Evolutionary conservation across 225 moss, liverwort and hornwort species (phyloP), one percentile per base, ranked within the genome.

Genomic region (Thuidium tamariscinum): DNA sequence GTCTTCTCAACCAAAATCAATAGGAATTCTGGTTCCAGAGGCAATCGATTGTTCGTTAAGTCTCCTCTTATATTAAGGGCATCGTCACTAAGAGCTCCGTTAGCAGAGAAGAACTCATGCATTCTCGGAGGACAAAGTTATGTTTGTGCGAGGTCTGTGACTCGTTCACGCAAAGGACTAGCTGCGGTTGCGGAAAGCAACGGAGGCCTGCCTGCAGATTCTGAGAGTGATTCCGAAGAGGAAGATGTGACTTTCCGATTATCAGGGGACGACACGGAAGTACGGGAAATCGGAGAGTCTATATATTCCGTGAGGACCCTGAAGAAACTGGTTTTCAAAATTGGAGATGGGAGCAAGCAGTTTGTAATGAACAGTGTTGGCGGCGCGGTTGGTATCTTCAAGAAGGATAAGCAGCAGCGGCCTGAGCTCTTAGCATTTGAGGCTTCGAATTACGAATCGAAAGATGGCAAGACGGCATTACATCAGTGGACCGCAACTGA

Each of bases 401-500:
- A 83, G 85, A 83, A 88, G 85, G 85, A 91, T 16, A 84, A 89
- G 84, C 55, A 90, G 85, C 7, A 80, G 59, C 77, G 19, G 65
- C 87, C 90, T 51, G 92, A 90, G 85, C 82, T 93, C 14, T 18
- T 91, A 72, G 85, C 91, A 46, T 92, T 93, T 57, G 89, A 88
- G 56, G 82, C 93, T 21, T 89, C 93, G 48, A 85, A 88, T 77
- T 93, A 74, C 48, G 91, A 93, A 74, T 89, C 84, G 13, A 92
- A 89, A 61, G 92, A 93, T 78, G 93, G 93, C 70, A 89, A 90
- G 82, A 89, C 92, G 37, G 92, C 93, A n/a, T 56, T 93, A 46
- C 65, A 55, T 83, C 92, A 93, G 84, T 93, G 93, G 93, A 91
- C 92, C 30, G 93, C 93, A 22, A 92, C 93, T 10, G 91, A 93